Base-by-base conservation (phyloP, 2,329 filamentous ascomycete species). In the Trichoderma sp. region DNA sequence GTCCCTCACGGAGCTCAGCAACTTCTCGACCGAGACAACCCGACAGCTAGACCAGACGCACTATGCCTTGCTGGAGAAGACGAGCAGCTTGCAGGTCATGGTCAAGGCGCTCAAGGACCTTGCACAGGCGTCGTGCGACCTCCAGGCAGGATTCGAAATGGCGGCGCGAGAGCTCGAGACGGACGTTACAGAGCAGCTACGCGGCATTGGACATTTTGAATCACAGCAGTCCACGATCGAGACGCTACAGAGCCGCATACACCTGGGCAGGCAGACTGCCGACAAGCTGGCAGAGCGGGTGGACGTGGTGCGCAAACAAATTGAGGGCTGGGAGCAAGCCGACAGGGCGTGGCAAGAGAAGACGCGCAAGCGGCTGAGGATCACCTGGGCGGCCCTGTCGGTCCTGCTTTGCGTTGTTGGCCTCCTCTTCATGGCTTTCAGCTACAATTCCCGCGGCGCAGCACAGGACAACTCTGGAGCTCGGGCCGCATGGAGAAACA, bases 41-140 rank as follows among this genome's bases (percentile, higher is more conserved):
- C 83, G 85, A 69, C 85, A 85, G 37, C 85, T 94, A 50, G 91
- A 94, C 76, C 87, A 90, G 68, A 89, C 89, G 3, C 94, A 93
- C 79, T 91, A 91, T 71, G 86, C 87, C 0, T 85, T 93, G 10
- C 82, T 93, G 34, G 89, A 92, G 75, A 92, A 90, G 74, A 83
- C 91, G 58, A 84, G 84, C 59, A 77, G 83, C 1, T 80, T 94
- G 42, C 89, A 90, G 64, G 84, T 82, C 71, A 92, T 88, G 1
- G 85, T 93, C 45, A 77, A 82, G 6, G 85, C 84, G 2, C 80
- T 94, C 32, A 89, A 88, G 73, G 87, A 90, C 71, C 83, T 94
- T n/a, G 87, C 89, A 0, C 80, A 81, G 34, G 81, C 86, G 72
- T 89, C 89, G 6, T 84, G 83, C 64, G 82, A 86, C 61, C 81